Base-by-base conservation (phyloP, 192 early-diverging fungal genomes). In the Backusella mclennaniae region DNA sequence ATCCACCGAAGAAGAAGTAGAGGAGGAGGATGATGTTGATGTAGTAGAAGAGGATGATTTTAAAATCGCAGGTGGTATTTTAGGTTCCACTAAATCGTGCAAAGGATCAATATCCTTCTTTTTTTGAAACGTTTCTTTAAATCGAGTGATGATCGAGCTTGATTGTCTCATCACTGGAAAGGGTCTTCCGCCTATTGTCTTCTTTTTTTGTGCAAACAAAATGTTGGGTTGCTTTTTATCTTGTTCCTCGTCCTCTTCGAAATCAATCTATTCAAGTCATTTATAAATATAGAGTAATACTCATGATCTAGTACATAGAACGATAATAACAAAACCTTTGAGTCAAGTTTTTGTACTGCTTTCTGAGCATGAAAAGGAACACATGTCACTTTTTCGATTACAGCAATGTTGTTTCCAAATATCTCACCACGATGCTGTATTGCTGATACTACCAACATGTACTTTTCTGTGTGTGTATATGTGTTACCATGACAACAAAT, bases 371-470 rank as follows among this genome's bases (percentile, higher is more conserved):
- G 74, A 69, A 84, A 75, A 15, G 79, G 79, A 66, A 86, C 46
- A 53, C 84, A 78, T 1, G 79, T 75, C 0, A 86, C 71, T 63
- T 77, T 84, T 69, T 80, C 76, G 21, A 86, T 81, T 11, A 78
- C 81, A 75, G 77, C 83, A 5, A 86, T 78, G 2, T 80, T 73
- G 46, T 82, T 78, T 36, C 80, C 82, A 56, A 76, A 78, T 21
- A 86, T 76, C 17, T 84, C 49, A 6, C 85, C 85, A 29, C 84
- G 67, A 11, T 72, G 4, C 14, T 82, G 81, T 29, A 79, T 74
- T 1, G 83, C 73, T 12, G 83, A 77, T 33, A 86, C 80, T 52
- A 83, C 81, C 6, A 81, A 71, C 21, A 86, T 49, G 36, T 83
- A 80, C 29, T 73, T 72, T 44, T 71, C 76, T 77, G 41, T 26